phyloP scores from a whole-genome alignment of 2,329 filamentous ascomycete genomes.

The Diaporthe helianthi region DNA sequence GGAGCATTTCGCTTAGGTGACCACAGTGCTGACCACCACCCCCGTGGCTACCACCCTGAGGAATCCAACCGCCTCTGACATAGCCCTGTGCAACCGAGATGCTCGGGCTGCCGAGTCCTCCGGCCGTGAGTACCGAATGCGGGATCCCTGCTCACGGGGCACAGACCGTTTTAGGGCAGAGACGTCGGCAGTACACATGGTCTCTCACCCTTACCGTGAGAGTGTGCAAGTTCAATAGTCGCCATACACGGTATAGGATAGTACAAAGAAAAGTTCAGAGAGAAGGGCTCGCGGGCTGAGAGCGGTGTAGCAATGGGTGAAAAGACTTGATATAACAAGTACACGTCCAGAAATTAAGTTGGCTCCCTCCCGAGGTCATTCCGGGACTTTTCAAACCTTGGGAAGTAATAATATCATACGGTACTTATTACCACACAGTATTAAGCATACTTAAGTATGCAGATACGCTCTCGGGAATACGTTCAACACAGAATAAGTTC shows the following conservation, averaged over 20 bases:
- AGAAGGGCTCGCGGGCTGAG: not conserved
- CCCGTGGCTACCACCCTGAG: not conserved
- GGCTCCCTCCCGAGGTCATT: not conserved
- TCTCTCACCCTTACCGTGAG: not conserved
- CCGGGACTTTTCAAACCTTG: not conserved
- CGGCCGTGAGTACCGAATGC: slow-evolving; percentile 18
- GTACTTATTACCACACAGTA: not conserved
- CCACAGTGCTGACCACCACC: not conserved
- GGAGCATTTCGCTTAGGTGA: not conserved
- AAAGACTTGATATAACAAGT: not conserved
- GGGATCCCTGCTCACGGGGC: not conserved
- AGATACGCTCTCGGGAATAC: not conserved
- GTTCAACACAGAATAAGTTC: not conserved
- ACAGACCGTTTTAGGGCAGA: not conserved
- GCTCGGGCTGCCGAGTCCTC: not conserved
- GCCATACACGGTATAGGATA: no score
- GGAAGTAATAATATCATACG: no score
- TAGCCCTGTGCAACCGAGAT: not conserved
- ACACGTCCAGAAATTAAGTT: no score
- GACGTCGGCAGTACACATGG: not conserved
- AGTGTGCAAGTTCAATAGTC: not conserved
- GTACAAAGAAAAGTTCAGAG: not conserved
- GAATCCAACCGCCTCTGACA: not conserved
- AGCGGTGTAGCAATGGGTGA: no score
- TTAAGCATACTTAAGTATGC: no score